These are phyloP conservation scores for Leccinum subtestaceum DNA, from an alignment of 768 basidiomycete genomes.

Conservation along the genomic window DNA sequence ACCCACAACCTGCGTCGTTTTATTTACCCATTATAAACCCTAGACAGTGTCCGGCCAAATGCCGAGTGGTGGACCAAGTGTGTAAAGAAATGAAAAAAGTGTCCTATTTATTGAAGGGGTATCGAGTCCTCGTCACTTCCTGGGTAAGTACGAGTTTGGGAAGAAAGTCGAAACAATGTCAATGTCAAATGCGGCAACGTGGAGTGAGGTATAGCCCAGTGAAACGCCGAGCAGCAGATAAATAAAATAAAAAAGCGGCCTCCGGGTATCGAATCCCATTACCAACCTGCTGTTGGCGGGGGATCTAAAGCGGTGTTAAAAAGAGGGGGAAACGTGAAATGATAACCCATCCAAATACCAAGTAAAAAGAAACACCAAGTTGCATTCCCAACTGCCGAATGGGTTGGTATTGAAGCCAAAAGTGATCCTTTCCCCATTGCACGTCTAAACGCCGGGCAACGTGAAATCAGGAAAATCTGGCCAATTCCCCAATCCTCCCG, in stretches of 20 bases:
- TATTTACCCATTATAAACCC: no score
- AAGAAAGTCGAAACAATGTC: no score
- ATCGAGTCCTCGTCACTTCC: background rate
- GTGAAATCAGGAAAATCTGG: conserved; percentile 67
- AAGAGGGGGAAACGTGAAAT: conserved; percentile 19
- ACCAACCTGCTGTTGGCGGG: background rate
- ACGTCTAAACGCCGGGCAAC: conserved; percentile 50
- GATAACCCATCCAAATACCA: conserved; percentile 46
- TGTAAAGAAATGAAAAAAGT: background rate
- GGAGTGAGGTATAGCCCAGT: conserved; percentile 40
- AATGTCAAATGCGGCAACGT: no score
- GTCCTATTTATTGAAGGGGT: background rate
- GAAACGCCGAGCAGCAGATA: background rate
- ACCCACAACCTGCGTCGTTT: no score
- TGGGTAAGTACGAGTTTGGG: no score
- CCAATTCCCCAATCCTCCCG: conserved; percentile 60
- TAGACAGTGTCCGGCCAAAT: no score
- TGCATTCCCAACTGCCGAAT: no score
- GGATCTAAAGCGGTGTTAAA: background rate
- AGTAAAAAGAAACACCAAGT: background rate
- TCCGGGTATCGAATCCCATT: background rate
- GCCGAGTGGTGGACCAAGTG: background rate
- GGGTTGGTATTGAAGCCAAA: no score
- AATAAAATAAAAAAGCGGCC: background rate
- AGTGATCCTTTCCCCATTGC: no score